These are phyloP conservation scores for Tuber borchii DNA, from an alignment of 495 filamentous ascomycete species.

Conservation along the genomic window DNA sequence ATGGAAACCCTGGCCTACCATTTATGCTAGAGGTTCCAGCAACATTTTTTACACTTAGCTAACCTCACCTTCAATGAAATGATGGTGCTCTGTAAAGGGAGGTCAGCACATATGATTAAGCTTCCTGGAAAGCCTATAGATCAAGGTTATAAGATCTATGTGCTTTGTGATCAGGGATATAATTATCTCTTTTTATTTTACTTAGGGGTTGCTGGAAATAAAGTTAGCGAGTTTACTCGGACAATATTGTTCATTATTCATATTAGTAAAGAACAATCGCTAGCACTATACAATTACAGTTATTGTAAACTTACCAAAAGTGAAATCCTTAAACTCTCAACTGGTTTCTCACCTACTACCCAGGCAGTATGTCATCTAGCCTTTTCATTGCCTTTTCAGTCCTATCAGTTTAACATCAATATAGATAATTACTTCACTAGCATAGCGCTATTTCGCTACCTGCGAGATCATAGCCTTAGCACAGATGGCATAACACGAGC, in stretches of 20 bases:
- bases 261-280: not conserved
- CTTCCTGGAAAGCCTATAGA: not conserved
- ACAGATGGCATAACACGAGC: slow-evolving; percentile 7
- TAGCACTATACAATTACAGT: not conserved
- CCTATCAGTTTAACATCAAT: slow-evolving; percentile 3
- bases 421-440: too few species aligned
- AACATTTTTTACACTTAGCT: not conserved
- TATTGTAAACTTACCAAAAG: too few species aligned
- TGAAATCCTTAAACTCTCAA: not conserved
- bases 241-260: not conserved
- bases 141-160: slow-evolving; percentile 19
- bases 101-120: too few species aligned
- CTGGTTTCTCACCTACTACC: too few species aligned
- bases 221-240: not conserved
- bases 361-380: too few species aligned
- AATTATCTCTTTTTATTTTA: slow-evolving; percentile 12
- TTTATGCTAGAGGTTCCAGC: not conserved
- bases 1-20: slow-evolving; percentile 14
- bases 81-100: slow-evolving; percentile 19
- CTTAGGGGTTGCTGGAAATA: slow-evolving; percentile 7
- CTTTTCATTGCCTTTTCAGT: too few species aligned
- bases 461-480: not conserved
- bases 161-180: slow-evolving; percentile 13
- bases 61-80: slow-evolving; percentile 22
- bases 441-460: too few species aligned